phyloP scores from a whole-genome alignment of 345 rosid species.

The Camelina sativa region DNA sequence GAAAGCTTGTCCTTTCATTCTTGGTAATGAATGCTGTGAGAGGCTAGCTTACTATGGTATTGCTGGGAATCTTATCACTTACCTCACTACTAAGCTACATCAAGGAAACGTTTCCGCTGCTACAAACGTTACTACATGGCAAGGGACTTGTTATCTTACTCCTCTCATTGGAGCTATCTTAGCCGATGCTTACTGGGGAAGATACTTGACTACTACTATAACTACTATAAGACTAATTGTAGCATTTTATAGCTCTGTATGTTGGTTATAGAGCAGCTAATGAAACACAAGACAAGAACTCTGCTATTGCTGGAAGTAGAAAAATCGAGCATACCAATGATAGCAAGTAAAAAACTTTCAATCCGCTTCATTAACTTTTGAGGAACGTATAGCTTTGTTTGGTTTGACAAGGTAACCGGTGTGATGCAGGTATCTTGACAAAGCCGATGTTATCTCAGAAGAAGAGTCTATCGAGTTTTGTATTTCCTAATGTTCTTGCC shows the following conservation, averaged over 20 bases:
- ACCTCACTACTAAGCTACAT: slow-evolving; percentile 77
- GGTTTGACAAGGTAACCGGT: neutral
- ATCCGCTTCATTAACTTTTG: neutral
- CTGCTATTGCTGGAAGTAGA: slow-evolving; percentile 76
- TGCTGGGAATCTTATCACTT: slow-evolving; percentile 83
- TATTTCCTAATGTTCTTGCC: slow-evolving; percentile 9
- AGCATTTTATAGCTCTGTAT: slow-evolving; percentile 38
- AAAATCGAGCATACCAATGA: slow-evolving; percentile 79
- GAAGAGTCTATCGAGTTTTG: slow-evolving; percentile 46
- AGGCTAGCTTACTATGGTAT: slow-evolving; percentile 94
- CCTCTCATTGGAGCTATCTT: slow-evolving; percentile 90
- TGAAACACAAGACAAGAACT: slow-evolving; percentile 71
- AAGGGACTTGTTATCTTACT: slow-evolving; percentile 89
- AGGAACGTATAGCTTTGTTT: neutral
- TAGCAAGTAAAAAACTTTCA: slow-evolving; percentile 48
- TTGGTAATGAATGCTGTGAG: slow-evolving; percentile 95
- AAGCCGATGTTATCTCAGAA: slow-evolving; percentile 80
- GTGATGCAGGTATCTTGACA: slow-evolving; percentile 80
- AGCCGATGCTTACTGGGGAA: slow-evolving; percentile 98
- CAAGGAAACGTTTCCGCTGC: slow-evolving; percentile 93
- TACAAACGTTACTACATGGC: slow-evolving; percentile 85
- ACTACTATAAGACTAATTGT: no score
- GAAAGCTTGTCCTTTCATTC: slow-evolving; percentile 96
- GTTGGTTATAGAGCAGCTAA: neutral
- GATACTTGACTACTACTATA: slow-evolving; percentile 99